phyloP scores from a whole-genome alignment of 495 filamentous ascomycete species.

The Hypoxylon subgilvum region DNA sequence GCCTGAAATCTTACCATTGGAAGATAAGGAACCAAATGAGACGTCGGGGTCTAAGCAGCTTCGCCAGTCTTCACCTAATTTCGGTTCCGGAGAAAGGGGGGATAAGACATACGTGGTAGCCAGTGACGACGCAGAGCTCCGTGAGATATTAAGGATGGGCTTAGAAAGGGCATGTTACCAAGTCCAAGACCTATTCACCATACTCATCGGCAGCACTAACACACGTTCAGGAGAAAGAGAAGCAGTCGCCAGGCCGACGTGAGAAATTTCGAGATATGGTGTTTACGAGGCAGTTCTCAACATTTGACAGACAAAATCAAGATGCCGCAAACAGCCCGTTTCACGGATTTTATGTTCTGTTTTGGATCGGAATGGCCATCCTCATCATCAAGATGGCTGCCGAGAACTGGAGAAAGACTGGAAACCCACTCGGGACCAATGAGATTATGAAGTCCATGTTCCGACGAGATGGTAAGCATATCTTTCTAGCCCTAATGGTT shows the following conservation, averaged over 20 bases:
- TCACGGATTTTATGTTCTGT: conserved; percentile 77
- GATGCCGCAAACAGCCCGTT: conserved; percentile 63
- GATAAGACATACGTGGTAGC: conserved; percentile 56
- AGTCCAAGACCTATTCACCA: neutral
- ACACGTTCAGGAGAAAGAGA: conserved; percentile 36
- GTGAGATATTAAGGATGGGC: conserved; percentile 55
- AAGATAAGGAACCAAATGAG: conserved; percentile 1
- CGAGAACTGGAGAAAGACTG: conserved; percentile 67
- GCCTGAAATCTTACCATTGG: conserved; percentile 26
- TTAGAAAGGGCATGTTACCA: conserved; percentile 48
- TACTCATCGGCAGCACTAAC: neutral
- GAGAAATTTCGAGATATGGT: conserved; percentile 69
- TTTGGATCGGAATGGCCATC: conserved; percentile 71
- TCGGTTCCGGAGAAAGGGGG: conserved; percentile 2
- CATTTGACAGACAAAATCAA: conserved; percentile 72
- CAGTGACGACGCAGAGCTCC: conserved; percentile 61
- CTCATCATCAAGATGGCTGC: conserved; percentile 67
- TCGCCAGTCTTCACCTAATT: conserved; percentile 10
- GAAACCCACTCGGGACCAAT: conserved; percentile 67
- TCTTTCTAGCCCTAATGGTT: neutral
- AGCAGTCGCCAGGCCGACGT: conserved; percentile 26
- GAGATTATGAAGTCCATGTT: conserved; percentile 75
- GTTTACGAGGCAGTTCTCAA: conserved; percentile 71
- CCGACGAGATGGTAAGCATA: conserved; percentile 54
- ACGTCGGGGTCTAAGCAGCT: conserved; percentile 15